phyloP scores from a whole-genome alignment of 208 protist species.

The Wallacemonas sp. region DNA sequence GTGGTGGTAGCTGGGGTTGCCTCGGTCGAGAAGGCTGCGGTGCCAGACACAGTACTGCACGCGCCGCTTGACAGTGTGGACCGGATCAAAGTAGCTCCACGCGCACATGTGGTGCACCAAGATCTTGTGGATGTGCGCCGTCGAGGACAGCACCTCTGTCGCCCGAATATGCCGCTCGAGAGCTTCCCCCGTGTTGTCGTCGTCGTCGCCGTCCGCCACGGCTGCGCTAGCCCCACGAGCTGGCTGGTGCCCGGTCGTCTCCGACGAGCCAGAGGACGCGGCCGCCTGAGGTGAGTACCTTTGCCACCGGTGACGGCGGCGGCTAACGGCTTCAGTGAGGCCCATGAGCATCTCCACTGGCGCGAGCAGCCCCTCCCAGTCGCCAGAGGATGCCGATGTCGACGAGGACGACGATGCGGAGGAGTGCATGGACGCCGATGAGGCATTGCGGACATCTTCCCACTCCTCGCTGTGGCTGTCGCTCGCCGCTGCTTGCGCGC shows the following conservation, averaged over 20 bases:
- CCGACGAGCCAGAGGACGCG: background rate
- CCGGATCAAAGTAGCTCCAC: background rate
- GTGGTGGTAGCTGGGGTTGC: constrained; percentile 1
- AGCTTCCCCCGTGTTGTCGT: background rate
- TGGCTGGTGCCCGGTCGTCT: too few species aligned
- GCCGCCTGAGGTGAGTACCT: background rate
- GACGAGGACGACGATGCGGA: background rate
- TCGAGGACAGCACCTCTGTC: background rate
- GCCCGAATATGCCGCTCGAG: background rate
- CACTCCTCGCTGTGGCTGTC: background rate
- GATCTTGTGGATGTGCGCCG: background rate
- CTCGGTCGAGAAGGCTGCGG: background rate
- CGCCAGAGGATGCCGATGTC: background rate
- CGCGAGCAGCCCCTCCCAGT: constrained; percentile 1
- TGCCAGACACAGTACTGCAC: constrained; percentile 8
- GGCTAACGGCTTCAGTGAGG: background rate
- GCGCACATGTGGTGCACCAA: background rate
- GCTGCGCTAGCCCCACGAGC: too few species aligned
- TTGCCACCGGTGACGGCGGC: background rate
- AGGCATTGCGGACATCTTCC: constrained; percentile 5
- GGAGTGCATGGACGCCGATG: background rate
- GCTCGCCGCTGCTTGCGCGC: background rate
- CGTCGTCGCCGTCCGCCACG: background rate
- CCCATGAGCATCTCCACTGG: constrained; percentile 11
- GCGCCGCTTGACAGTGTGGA: background rate